Evolutionary conservation across 208 protist genomes (phyloP), one percentile per base, ranked within the genome.

Genomic region (Trypanosoma theileri): DNA sequence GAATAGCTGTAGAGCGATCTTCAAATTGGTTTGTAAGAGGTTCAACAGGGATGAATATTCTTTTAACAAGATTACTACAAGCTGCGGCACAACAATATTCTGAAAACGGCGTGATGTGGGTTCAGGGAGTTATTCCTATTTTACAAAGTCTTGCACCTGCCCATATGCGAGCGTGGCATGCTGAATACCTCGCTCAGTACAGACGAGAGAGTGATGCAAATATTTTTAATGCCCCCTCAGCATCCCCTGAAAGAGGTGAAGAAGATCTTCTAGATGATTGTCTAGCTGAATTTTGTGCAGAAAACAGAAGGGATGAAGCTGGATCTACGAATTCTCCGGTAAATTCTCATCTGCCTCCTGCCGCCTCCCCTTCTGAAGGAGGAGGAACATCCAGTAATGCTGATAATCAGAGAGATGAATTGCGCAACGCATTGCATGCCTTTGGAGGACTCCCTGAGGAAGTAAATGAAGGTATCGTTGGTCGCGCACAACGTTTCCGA

Each of bases 21-120:
- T n/a, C 69, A n/a, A 22, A 50, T 28, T 86, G 81, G 81, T 86
- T 80, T 61, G 31, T 16, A 21, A 6, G 54, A 45, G 66, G 60
- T 19, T 0, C 14, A 19, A 41, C 3, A n/a, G 66, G 64, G 11
- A 48, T 85, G 17, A 13, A 71, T 0, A 44, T 12, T 4, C 44
- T 77, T 55, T 11, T 48, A 0, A 1, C n/a, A 16, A 12, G 2
- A 28, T 48, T 73, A 58, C 10, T 80, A 28, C 72, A 66, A 52
- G 19, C 46, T 4, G 19, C 71, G 24, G 17, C 69, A 16, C 54
- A 48, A 54, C 40, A 46, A n/a, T 75, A 67, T 63, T 26, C 4
- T 9, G 22, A 21, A n/a, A 31, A 14, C 6, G 19, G 21, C 19
- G 1, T 24, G 2, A 19, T 13, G 4, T n/a, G 1, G 4, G 16